Conservation (phyloP, 148 eudicot species). For the Camellia sinensis region DNA sequence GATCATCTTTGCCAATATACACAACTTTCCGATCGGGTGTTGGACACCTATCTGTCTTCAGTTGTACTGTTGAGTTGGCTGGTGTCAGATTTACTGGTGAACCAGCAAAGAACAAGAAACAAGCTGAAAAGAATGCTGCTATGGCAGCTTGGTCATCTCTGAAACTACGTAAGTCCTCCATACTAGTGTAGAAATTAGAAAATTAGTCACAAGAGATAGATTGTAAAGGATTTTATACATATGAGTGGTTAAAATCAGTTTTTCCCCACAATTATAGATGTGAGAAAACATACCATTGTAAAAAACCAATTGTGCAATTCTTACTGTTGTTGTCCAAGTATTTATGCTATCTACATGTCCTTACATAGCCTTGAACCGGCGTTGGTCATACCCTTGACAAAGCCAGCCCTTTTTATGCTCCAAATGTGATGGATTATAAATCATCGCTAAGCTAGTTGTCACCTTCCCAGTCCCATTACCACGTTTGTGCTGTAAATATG, state of each 20-base stretch:
- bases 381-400: background rate
- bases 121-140: constrained; percentile 66
- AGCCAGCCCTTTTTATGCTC: background rate
- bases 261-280: no score
- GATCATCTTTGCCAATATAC: constrained; percentile 52
- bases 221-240: background rate
- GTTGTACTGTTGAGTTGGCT: constrained; percentile 57
- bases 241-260: background rate
- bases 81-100: constrained; percentile 52
- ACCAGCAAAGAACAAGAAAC: constrained; percentile 62
- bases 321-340: background rate
- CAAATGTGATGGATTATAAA: background rate
- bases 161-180: constrained; percentile 42
- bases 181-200: background rate
- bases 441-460: background rate
- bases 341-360: background rate
- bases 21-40: constrained; percentile 43
- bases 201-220: background rate
- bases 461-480: background rate
- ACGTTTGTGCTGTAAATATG: background rate
- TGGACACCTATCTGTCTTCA: constrained; percentile 49
- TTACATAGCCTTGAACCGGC: background rate
- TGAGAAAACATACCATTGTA: background rate
- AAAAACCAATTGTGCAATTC: background rate
- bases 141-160: constrained; percentile 62